Percentiles rank a stretch among this genome's conserved stretches.
These are phyloP conservation scores for Fusarium beomiforme DNA, from an alignment of 2,329 filamentous ascomycete genomes.

Conservation along the genomic window DNA sequence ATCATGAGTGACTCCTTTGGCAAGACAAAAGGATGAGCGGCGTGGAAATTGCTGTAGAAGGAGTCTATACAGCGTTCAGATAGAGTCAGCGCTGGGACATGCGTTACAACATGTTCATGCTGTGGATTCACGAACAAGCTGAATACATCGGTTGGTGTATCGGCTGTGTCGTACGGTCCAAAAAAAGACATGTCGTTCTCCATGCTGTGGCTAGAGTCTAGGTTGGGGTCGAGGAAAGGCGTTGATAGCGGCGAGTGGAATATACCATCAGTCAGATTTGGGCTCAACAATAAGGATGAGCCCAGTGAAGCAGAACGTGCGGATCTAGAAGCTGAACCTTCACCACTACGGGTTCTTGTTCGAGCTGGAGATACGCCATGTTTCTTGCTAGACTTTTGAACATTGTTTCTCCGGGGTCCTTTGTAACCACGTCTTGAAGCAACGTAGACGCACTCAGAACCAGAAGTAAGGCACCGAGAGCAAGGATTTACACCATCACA, in stretches of 20 bases:
- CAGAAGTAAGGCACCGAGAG: slow-evolving; percentile 69
- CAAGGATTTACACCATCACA: slow-evolving; percentile 79
- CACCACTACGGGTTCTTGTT: slow-evolving; percentile 24
- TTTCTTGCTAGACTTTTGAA: slow-evolving; percentile 60
- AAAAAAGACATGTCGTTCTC: slow-evolving; percentile 24
- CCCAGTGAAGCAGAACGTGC: slow-evolving; percentile 34
- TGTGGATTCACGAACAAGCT: slow-evolving; percentile 29
- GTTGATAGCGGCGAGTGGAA: slow-evolving; percentile 36
- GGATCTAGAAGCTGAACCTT: slow-evolving; percentile 54
- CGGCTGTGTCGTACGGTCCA: slow-evolving; percentile 26
- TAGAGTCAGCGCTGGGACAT: slow-evolving; percentile 48
- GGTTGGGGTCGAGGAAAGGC: slow-evolving; percentile 10
- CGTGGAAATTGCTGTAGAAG: slow-evolving; percentile 68
- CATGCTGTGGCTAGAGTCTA: slow-evolving; percentile 6
- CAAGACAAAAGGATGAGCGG: slow-evolving; percentile 66
- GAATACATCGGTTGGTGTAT: slow-evolving; percentile 39
- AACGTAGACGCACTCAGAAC: slow-evolving; percentile 74
- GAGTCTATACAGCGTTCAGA: slow-evolving; percentile 65
- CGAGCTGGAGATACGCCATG: slow-evolving; percentile 55
- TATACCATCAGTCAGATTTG: slow-evolving; percentile 18
- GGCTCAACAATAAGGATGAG: slow-evolving; percentile 19
- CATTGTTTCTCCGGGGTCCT: slow-evolving; percentile 57
- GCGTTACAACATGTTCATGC: slow-evolving; percentile 23
- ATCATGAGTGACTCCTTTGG: slow-evolving; percentile 62
- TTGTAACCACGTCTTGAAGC: slow-evolving; percentile 81